Percentiles rank a stretch among this genome's conserved stretches.
These are phyloP conservation scores for Porphyridium purpureum DNA, from an alignment of 23 red algal species.

Conservation along the genomic window DNA sequence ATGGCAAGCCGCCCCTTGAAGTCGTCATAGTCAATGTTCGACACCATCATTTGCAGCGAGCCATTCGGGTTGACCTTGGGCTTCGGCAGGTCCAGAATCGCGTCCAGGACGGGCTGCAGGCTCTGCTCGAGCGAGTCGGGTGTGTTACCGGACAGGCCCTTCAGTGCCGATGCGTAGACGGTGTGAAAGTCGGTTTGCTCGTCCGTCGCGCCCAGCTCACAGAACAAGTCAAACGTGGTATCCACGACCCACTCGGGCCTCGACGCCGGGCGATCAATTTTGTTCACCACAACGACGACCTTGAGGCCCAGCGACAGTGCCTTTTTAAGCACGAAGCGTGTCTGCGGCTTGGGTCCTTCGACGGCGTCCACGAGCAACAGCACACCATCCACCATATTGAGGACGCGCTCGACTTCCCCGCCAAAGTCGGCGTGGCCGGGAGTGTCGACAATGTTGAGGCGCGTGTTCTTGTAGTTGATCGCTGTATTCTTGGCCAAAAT, in stretches of 20 bases:
- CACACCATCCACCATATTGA: conserved; percentile 67
- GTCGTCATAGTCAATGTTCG: conserved; percentile 76
- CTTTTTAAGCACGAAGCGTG: conserved; percentile 78
- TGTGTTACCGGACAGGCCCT: conserved; percentile 11
- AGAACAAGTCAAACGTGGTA: conserved; percentile 81
- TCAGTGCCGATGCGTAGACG: conserved; percentile 69
- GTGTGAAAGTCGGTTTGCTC: conserved; percentile 80
- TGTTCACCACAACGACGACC: conserved; percentile 74
- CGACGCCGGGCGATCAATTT: conserved; percentile 72
- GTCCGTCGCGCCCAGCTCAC: conserved; percentile 74
- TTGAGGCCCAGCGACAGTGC: conserved; percentile 58
- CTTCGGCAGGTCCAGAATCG: conserved; percentile 44
- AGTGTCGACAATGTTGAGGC: conserved; percentile 70
- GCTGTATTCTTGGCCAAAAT: conserved; percentile 61
- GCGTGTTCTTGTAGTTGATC: conserved; percentile 34
- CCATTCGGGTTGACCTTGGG: conserved; percentile 39
- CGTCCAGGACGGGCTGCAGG: conserved; percentile 59
- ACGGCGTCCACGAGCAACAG: conserved; percentile 82
- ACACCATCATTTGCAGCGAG: conserved; percentile 51
- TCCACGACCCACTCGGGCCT: conserved; percentile 74
- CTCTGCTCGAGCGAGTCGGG: conserved; percentile 29
- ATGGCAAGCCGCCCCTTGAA: conserved; percentile 72
- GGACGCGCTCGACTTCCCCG: conserved; percentile 78
- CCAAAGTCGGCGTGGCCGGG: conserved; percentile 89
- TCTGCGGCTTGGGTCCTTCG: conserved; percentile 72